These are phyloP conservation scores for Acanthamoeba sp. DNA, from an alignment of 208 protist genomes.

Conservation along the genomic window DNA sequence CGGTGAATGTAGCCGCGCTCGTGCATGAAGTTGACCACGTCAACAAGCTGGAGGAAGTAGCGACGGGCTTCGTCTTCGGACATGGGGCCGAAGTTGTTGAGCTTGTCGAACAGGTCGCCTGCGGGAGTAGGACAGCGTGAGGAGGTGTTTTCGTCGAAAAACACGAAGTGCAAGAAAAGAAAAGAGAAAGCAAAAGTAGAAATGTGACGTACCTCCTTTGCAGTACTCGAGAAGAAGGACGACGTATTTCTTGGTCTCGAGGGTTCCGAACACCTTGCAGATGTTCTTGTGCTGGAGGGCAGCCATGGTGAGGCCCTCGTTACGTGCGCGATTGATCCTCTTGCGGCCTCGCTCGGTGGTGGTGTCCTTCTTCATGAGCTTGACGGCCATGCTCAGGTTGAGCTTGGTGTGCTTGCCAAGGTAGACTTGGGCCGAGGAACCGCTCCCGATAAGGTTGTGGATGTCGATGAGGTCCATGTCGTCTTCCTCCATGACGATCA, in stretches of 20 bases:
- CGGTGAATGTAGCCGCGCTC: constrained; percentile 99
- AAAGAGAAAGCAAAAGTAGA: neutral
- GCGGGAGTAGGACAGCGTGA: neutral
- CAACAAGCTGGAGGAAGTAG: constrained; percentile 91
- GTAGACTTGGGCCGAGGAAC: constrained; percentile 30
- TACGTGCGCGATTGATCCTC: neutral
- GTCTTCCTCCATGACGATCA: neutral
- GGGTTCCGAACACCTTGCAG: neutral
- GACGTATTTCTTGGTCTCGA: constrained; percentile 41
- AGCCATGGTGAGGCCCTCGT: constrained; percentile 21
- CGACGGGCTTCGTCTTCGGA: neutral
- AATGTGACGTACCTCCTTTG: neutral
- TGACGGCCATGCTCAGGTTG: constrained; percentile 40
- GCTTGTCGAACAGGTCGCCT: constrained; percentile 48
- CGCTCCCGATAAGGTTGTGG: constrained; percentile 35
- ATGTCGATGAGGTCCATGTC: constrained; percentile 43
- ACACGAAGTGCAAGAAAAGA: neutral
- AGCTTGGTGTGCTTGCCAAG: constrained; percentile 46
- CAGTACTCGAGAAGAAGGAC: constrained; percentile 37
- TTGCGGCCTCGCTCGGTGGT: constrained; percentile 26
- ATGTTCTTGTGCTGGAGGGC: constrained; percentile 36
- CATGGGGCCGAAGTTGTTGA: constrained; percentile 46
- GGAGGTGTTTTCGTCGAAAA: neutral
- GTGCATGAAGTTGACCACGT: constrained; percentile 96
- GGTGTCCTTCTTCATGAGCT: constrained; percentile 34